These are phyloP conservation scores for Cladobotryum mycophilum DNA, from an alignment of 2,329 filamentous ascomycete genomes.

Conservation along the genomic window DNA sequence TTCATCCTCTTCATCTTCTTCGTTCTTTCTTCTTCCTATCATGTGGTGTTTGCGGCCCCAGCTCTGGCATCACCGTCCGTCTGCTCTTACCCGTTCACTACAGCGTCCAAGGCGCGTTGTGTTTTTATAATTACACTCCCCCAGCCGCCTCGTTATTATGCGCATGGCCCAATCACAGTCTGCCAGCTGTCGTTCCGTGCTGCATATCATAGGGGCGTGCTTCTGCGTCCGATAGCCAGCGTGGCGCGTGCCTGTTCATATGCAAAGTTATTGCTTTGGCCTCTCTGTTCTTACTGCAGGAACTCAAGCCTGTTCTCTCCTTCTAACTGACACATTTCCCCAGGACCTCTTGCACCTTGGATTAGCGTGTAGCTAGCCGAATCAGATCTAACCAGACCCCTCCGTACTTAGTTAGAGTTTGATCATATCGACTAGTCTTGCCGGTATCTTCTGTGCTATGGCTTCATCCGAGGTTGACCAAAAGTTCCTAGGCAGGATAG, in stretches of 20 bases:
- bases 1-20: too few species aligned
- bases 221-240: constrained; percentile 15
- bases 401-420: background rate
- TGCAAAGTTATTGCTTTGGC: constrained; percentile 18
- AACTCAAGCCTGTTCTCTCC: background rate
- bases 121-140: background rate
- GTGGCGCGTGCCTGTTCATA: constrained; percentile 16
- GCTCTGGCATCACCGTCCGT: background rate
- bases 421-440: background rate
- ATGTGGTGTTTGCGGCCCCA: too few species aligned
- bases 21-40: too few species aligned
- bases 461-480: constrained; percentile 96
- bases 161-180: constrained; percentile 26
- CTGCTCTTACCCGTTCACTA: background rate
- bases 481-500: constrained; percentile 89
- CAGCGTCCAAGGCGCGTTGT: background rate
- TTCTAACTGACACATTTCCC: too few species aligned
- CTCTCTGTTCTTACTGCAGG: background rate
- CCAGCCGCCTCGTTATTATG: background rate
- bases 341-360: too few species aligned
- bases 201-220: constrained; percentile 14
- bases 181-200: constrained; percentile 29
- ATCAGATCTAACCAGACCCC: background rate
- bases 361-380: too few species aligned
- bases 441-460: constrained; percentile 48